Evolutionary conservation across 345 rosid genomes (phyloP).

Genomic region (Acer yangbiense): DNA sequence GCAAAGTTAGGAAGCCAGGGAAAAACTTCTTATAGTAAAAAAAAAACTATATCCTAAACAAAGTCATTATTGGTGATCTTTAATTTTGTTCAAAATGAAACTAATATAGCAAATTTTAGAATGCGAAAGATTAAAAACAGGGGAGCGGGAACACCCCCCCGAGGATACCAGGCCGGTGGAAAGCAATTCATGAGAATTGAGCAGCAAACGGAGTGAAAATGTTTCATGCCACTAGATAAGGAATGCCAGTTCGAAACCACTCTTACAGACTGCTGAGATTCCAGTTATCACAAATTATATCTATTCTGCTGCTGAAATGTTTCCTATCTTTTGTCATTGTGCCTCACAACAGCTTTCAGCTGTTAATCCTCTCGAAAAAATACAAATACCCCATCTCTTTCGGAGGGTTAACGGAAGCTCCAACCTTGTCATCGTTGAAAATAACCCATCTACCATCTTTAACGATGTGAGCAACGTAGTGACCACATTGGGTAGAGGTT

Average conservation of each 20-base stretch:
- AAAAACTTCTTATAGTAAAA: neutral
- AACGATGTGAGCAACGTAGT: slow-evolving; percentile 87
- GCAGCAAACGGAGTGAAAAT: neutral
- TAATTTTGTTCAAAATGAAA: neutral
- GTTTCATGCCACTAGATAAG: neutral
- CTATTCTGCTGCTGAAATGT: slow-evolving; percentile 17
- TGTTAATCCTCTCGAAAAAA: slow-evolving; percentile 80
- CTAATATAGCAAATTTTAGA: neutral
- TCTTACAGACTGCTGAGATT: neutral
- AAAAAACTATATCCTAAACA: neutral
- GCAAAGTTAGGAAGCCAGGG: neutral
- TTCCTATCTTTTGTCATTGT: neutral
- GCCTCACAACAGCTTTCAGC: slow-evolving; percentile 32
- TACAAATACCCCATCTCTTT: slow-evolving; percentile 98
- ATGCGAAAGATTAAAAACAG: neutral
- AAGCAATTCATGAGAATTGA: neutral
- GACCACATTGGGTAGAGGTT: slow-evolving; percentile 92
- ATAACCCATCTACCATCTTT: slow-evolving; percentile 93
- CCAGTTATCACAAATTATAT: neutral
- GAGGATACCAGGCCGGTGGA: neutral
- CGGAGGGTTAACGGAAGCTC: slow-evolving; percentile 77
- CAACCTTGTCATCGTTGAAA: slow-evolving; percentile 93
- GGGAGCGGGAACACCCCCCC: neutral
- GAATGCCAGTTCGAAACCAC: neutral
- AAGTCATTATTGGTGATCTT: neutral